Conservation (phyloP, 305 asterid genomes). For the Ilex paraguariensis region DNA sequence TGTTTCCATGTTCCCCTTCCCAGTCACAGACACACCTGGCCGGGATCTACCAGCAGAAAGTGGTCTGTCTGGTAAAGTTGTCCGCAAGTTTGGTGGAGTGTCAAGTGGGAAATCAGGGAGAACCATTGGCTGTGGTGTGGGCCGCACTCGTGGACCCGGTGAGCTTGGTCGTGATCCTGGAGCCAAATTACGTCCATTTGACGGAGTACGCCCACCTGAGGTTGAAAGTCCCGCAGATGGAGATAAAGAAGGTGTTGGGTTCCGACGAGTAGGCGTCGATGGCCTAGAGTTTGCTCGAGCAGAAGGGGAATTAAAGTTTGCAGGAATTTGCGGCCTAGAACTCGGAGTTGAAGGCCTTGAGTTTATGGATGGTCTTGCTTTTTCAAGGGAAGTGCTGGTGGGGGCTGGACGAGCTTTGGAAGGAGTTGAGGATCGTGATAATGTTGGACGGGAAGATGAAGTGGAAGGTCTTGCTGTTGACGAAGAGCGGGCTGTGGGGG, state of each 20-base stretch:
- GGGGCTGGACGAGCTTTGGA: constrained; percentile 57
- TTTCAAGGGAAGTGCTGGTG: constrained; percentile 51
- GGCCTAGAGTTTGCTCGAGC: constrained; percentile 72
- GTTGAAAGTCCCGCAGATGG: constrained; percentile 51
- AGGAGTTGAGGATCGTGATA: constrained; percentile 85
- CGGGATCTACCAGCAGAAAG: constrained; percentile 95
- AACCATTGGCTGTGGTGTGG: constrained; percentile 64
- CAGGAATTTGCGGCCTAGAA: constrained; percentile 70
- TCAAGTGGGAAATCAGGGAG: constrained; percentile 84
- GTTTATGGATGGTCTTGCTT: constrained; percentile 66
- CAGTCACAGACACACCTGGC: constrained; percentile 52
- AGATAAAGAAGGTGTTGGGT: constrained; percentile 51
- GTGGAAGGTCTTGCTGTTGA: constrained; percentile 74
- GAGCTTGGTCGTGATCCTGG: constrained; percentile 93
- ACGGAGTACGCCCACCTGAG: constrained; percentile 52
- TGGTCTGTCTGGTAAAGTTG: constrained; percentile 88
- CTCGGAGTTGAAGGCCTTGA: constrained; percentile 98
- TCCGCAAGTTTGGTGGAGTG: constrained; percentile 92
- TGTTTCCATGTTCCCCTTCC: constrained; percentile 53
- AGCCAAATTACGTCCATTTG: constrained; percentile 47
- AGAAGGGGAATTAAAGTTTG: constrained; percentile 46
- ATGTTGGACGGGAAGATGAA: constrained; percentile 66
- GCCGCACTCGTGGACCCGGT: constrained; percentile 76
- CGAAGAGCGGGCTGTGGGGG: constrained; percentile 78
- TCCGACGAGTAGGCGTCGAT: constrained; percentile 91